Base-by-base conservation (phyloP, 768 basidiomycete species). In the Trametopsis cervina region DNA sequence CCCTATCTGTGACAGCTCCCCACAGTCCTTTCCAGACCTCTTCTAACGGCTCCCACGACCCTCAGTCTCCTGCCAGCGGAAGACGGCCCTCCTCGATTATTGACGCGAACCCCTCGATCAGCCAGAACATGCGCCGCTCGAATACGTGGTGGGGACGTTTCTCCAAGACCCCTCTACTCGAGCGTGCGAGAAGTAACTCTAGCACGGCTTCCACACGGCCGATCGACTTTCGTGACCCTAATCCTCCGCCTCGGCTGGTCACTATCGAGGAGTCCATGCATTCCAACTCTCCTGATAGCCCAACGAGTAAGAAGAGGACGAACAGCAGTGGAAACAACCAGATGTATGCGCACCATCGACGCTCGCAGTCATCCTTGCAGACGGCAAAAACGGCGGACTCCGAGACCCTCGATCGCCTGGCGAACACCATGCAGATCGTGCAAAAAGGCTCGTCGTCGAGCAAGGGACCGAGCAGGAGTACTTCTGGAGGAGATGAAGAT, bases 111-210 rank as follows among this genome's bases (percentile, higher is more conserved):
- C 68, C 68, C 26, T 68, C 63, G 20, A 69, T 70, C 37, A 25
- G 15, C 13, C 42, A 37, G 49, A 70, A 76, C 1, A 70, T 89
- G 40, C 76, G 77, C 38, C 73, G 87, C 5, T 82, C 78, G 36
- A 79, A 87, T 59, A 80, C 74, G 10, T 89, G 89, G 85, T 93
- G 89, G 83, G 65, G 73, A 7, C 80, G 85, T 2, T 81, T 93
- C 57, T 70, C 85, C 12, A 77, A 76, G 46, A 76, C 80, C 15
- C 75, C 78, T 26, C 69, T 87, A 42, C 70, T 85, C 22, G 85
- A 86, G 53, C 74, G 80, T 35, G 69, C 72, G 21, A 51, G 65
- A 10, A 79, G 73, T 55, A 69, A 70, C 46, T 65, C 54, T 35
- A 52, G 49, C 55, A 43, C 52, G 4, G 15, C 7, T 33, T 39